Conservation (phyloP, 2,329 filamentous ascomycete genomes). For the Dissoconium aciculare region DNA sequence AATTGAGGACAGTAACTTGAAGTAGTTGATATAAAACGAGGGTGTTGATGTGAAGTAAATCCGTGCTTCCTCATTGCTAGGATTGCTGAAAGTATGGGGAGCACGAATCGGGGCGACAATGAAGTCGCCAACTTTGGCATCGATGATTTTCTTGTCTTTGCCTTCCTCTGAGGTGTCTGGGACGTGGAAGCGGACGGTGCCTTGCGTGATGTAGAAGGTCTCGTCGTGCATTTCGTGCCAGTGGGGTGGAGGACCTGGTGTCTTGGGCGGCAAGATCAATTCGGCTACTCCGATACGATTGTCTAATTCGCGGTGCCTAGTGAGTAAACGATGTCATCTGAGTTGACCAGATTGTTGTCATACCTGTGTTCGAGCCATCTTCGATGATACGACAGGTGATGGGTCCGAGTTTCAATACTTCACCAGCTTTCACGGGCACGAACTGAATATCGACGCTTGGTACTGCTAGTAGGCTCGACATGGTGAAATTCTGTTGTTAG, state of each 20-base stretch:
- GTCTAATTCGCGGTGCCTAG: too few relatives aligned
- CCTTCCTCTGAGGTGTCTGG: slow-evolving; percentile 21
- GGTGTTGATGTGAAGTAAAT: slow-evolving; percentile 46
- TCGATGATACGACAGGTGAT: slow-evolving; percentile 38
- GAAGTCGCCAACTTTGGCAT: slow-evolving; percentile 39
- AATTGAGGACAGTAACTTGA: slow-evolving; percentile 37
- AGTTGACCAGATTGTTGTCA: slow-evolving; percentile 2
- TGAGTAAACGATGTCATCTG: too few relatives aligned
- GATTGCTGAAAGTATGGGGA: slow-evolving; percentile 43
- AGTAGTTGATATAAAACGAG: slow-evolving; percentile 43
- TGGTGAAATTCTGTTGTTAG: slow-evolving; percentile 4
- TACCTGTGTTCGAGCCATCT: slow-evolving; percentile 37
- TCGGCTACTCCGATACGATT: slow-evolving; percentile 35
- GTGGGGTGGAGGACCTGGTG: slow-evolving; percentile 34
- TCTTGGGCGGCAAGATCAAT: slow-evolving; percentile 35
- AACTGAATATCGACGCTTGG: slow-evolving; percentile 34
- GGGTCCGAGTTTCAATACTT: slow-evolving; percentile 35
- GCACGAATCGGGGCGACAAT: slow-evolving; percentile 40
- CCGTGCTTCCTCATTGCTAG: slow-evolving; percentile 37
- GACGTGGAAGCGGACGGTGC: slow-evolving; percentile 38
- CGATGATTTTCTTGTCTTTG: slow-evolving; percentile 27
- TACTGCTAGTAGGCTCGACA: slow-evolving; percentile 21
- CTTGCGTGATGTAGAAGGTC: slow-evolving; percentile 41
- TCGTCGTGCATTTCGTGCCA: slow-evolving; percentile 47
- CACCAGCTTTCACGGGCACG: slow-evolving; percentile 34